phyloP scores from a whole-genome alignment of 2,329 filamentous ascomycete species.

The Chaetomiaceae sp. region DNA sequence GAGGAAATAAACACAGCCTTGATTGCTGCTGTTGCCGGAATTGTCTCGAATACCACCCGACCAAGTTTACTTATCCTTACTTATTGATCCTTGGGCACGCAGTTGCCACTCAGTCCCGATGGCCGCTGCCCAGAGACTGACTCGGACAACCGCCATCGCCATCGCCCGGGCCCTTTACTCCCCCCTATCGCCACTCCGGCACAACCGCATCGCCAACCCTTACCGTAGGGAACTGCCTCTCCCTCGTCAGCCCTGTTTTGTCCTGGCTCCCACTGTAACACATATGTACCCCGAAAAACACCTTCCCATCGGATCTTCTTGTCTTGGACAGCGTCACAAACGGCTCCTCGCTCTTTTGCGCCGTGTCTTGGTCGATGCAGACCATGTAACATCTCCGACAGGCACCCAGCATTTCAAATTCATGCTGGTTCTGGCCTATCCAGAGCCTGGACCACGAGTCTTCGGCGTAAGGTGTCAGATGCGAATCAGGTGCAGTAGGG shows the following conservation, averaged over 20 bases:
- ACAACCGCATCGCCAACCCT: conserved; percentile 43
- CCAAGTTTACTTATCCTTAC: no score
- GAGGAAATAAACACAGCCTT: neutral
- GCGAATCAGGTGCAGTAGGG: conserved; percentile 16
- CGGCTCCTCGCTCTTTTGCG: conserved; percentile 73
- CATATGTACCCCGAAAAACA: conserved; percentile 86
- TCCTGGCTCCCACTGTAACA: conserved; percentile 34
- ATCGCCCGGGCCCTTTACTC: neutral
- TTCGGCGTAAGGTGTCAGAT: conserved; percentile 63
- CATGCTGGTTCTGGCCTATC: conserved; percentile 53
- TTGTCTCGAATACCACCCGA: no score
- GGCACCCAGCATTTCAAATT: conserved; percentile 70
- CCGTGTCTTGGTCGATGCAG: conserved; percentile 83
- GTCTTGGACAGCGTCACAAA: conserved; percentile 87
- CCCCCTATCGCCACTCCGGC: conserved; percentile 12
- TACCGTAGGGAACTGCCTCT: conserved; percentile 42
- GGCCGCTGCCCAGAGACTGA: neutral
- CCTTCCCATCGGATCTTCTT: conserved; percentile 73
- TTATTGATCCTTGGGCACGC: neutral
- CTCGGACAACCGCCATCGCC: neutral
- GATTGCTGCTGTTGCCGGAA: neutral
- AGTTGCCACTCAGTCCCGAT: neutral
- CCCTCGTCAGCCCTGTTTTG: conserved; percentile 20
- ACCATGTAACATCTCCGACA: conserved; percentile 96
- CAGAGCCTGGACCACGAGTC: conserved; percentile 68